A percentile compares a stretch with the other conserved stretches of the same genome.
Evolutionary conservation across 352 stramenopile species (phyloP).

Genomic region (Globisporangium paroecandrum): DNA sequence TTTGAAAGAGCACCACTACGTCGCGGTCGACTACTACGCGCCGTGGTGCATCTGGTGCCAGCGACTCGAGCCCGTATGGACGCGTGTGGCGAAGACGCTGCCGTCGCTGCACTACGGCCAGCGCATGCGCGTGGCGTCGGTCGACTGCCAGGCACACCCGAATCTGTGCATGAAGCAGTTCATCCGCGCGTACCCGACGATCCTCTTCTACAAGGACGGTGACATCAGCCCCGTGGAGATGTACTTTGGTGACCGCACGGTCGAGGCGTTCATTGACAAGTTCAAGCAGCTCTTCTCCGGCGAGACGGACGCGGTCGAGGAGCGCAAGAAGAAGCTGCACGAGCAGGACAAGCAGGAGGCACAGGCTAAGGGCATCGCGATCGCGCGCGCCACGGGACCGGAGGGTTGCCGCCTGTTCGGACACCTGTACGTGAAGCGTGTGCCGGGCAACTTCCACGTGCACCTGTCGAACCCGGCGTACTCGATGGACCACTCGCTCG

Average conservation of each 20-base stretch:
- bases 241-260: constrained; percentile 95
- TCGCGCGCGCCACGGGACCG: constrained; percentile 56
- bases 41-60: constrained; percentile 98
- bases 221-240: constrained; percentile 90
- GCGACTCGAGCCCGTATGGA: constrained; percentile 95
- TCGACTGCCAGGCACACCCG: constrained; percentile 93
- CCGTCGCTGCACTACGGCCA: constrained; percentile 82
- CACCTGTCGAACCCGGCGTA: constrained; percentile 95
- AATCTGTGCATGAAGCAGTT: constrained; percentile 93
- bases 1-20: constrained; percentile 92
- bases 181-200: constrained; percentile 95
- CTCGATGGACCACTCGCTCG: constrained; percentile 81
- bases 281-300: constrained; percentile 86
- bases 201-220: constrained; percentile 95
- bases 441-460: constrained; percentile 98
- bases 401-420: constrained; percentile 80
- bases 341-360: constrained; percentile 90
- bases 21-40: constrained; percentile 96
- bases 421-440: constrained; percentile 85
- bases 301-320: constrained; percentile 65
- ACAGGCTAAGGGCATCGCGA: constrained; percentile 48
- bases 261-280: constrained; percentile 89
- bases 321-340: constrained; percentile 92
- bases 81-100: constrained; percentile 90
- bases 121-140: constrained; percentile 75